These are phyloP conservation scores for Aspergillus sclerotialis DNA, from an alignment of 2,329 filamentous ascomycete genomes.

Conservation along the genomic window DNA sequence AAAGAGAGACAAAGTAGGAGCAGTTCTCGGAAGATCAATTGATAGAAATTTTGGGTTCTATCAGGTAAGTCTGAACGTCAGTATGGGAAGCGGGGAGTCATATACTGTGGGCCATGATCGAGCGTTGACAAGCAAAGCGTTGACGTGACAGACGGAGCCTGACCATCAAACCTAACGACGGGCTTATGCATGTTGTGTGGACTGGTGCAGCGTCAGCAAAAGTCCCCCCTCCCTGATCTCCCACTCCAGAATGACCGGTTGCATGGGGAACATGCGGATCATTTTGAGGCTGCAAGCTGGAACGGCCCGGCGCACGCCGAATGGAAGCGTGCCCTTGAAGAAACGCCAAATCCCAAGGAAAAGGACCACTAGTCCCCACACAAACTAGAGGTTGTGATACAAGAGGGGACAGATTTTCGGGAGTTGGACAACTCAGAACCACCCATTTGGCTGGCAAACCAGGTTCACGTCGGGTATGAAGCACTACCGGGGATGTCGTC, in stretches of 20 bases:
- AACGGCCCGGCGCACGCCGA: conserved; percentile 40
- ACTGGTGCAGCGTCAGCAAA: conserved; percentile 27
- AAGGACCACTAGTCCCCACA: conserved; percentile 16
- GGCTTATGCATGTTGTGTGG: conserved; percentile 33
- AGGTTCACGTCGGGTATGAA: conserved; percentile 14
- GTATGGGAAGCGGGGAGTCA: conserved; percentile 31
- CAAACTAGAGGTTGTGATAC: conserved; percentile 16
- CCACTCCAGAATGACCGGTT: conserved; percentile 23
- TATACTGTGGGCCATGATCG: conserved; percentile 30
- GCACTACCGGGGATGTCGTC: conserved; percentile 4
- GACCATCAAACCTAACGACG: conserved; percentile 30
- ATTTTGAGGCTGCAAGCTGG: conserved; percentile 40
- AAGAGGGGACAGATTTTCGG: conserved; percentile 9
- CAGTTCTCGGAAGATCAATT: conserved; percentile 2
- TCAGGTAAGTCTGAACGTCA: conserved; percentile 10
- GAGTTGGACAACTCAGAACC: conserved; percentile 22
- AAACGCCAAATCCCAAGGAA: conserved; percentile 25
- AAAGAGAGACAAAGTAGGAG: conserved; percentile 6
- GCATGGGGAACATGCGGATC: conserved; percentile 33
- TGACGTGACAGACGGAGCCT: conserved; percentile 28
- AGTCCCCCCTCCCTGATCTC: conserved; percentile 24
- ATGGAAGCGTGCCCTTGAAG: conserved; percentile 31
- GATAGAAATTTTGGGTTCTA: conserved; percentile 1
- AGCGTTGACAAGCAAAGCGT: conserved; percentile 11
- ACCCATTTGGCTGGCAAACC: conserved; percentile 5